Evolutionary conservation across 345 rosid species (phyloP), one percentile per base, ranked within the genome.

Genomic region (Populus ilicifolia): DNA sequence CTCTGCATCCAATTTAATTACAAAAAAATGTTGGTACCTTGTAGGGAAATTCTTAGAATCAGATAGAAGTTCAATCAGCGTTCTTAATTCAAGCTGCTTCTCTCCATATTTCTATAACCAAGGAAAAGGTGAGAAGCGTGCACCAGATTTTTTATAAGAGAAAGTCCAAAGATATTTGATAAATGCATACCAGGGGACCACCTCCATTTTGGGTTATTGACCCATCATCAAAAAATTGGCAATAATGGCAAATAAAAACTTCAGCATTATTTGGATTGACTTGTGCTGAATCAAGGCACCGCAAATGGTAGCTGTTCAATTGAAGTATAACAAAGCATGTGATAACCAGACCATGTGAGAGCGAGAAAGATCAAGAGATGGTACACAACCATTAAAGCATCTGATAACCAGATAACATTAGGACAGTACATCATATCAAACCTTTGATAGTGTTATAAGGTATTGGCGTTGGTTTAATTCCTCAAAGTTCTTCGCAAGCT

Each of bases 291-390:
- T 85, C 85, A 6, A 91, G 70, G 79, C 96, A 91, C 70, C 17
- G 86, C 79, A 80, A 68, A 68, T 89, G 93, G 80, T 88, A 91
- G 90, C 96, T 91, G 91, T 74, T 77, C 79, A 81, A 20, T 67
- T 44, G 29, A 79, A 67, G 70, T 21, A 67, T 71, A 72, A 48
- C 81, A 74, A 69, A 67, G 21, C 30, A 76, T 67, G 44, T 43
- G 13, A 23, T 6, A 75, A 54, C 14, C 29, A 17, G 9, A 74
- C 11, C 12, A 5, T 33, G 69, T 20, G 8, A 73, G 27, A 21
- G 18, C 35, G 25, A 59, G 8, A 78, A 33, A 48, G 52, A 63
- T 27, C 1, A 6, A 27, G 43, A 20, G n/a, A 35, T 33, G 41
- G 20, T 14, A 35, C 16, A 33, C 43, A 67, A 27, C 5, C 36